Base-by-base conservation (phyloP, 2,329 filamentous ascomycete species). In the Nemania serpens region DNA sequence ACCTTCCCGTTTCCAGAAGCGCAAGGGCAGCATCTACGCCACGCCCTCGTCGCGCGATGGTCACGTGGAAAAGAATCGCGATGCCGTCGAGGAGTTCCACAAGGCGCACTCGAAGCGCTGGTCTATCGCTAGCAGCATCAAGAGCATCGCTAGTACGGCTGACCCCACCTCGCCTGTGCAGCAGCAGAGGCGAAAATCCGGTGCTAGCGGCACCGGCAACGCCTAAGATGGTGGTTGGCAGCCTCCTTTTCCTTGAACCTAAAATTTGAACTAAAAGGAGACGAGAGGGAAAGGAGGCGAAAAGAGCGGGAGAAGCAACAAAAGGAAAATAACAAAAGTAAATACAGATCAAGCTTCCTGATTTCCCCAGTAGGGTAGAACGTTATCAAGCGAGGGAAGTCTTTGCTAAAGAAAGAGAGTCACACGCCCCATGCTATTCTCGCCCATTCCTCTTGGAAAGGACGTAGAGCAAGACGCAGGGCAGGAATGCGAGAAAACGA, bases 1-100 rank as follows among this genome's bases (percentile, higher is more conserved):
- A 1, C 87, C 87, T 10, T 87, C 83, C 64, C 84, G 85, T 48
- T 89, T 90, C 77, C 87, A 90, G 75, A 88, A 88, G 76, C 84
- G 85, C 70, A 86, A 88, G 75, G 87, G 87, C 57, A 88, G 84
- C 71, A 88, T 89, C 74, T 88, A 86, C 72, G 84, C 86, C 48
- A 90, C 88, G 9, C 87, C 85, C 2, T 78, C 78, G 68, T 88
- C 84, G 22, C 82, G 87, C 60, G 88, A 90, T 73, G 86, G 86
- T 17, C 85, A 88, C 70, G 77, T 89, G 53, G 83, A 85, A 68
- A 80, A 78, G 60, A 86, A 86, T 71, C 82, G 83, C 52, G 72
- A 74, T 59, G 71, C 71, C 55, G 80, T 82, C 65, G 77, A 83
- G 67, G 82, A 84, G 64, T 89, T 86, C 74, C 82, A 86, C 72